Percentiles rank a stretch among this genome's conserved stretches.
Evolutionary conservation across 2,329 filamentous ascomycete species (phyloP).

Genomic region (Pezicula neosporulosa): DNA sequence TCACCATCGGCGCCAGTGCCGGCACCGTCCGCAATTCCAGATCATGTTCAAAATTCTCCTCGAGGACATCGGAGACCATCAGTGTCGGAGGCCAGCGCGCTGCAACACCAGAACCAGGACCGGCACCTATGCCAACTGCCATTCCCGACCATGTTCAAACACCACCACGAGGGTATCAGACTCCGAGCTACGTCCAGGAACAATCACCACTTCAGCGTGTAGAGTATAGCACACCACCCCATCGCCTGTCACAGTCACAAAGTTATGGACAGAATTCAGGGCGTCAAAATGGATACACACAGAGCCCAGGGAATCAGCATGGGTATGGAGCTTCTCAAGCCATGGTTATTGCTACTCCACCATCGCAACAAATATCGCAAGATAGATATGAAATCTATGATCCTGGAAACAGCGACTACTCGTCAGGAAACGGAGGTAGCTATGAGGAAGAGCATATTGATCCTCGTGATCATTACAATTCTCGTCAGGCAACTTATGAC

Average conservation of each 20-base stretch:
- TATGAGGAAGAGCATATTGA: constrained; percentile 16
- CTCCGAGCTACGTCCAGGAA: constrained; percentile 40
- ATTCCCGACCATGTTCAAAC: constrained; percentile 42
- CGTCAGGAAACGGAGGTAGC: constrained; percentile 6
- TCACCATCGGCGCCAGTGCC: constrained; percentile 34
- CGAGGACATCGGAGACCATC: constrained; percentile 39
- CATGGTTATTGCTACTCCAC: constrained; percentile 7
- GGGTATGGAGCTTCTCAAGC: constrained; percentile 15
- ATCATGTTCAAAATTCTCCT: constrained; percentile 19
- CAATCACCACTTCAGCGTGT: constrained; percentile 51
- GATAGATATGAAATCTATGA: constrained; percentile 26
- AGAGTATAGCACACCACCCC: constrained; percentile 34
- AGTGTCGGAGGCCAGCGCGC: constrained; percentile 47
- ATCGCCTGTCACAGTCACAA: constrained; percentile 14
- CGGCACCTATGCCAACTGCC: constrained; percentile 24
- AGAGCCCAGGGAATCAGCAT: constrained; percentile 6
- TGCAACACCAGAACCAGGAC: constrained; percentile 22
- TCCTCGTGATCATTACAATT: constrained; percentile 18
- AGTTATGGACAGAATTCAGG: constrained; percentile 16
- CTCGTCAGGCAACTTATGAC: constrained; percentile 22
- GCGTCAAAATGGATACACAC: not conserved
- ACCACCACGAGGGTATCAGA: constrained; percentile 44
- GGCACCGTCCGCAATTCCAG: constrained; percentile 30
- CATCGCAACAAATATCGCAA: constrained; percentile 13
- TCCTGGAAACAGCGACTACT: constrained; percentile 15